Base-by-base conservation (phyloP, 2,329 filamentous ascomycete genomes). In the Trichoderma sp. region DNA sequence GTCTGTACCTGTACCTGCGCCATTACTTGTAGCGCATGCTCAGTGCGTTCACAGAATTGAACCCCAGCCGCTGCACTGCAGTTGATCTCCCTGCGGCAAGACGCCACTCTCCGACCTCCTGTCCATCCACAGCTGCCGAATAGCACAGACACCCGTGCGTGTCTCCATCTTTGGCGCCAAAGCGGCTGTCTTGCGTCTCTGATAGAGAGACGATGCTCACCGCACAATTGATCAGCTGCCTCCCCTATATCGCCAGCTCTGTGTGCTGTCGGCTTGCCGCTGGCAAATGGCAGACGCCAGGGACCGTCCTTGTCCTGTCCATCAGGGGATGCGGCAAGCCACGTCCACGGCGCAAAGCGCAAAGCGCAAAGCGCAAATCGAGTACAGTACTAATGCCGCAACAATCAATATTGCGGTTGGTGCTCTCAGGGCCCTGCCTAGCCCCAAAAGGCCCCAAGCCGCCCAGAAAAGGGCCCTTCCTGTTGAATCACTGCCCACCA, bases 11-110 rank as follows among this genome's bases (percentile, higher is more conserved):
- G 54, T 24, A 37, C 32, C 10, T 30, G 54, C 13, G 34, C 46
- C 54, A 58, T 49, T 21, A 49, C 32, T 34, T 34, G 13, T 54
- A 26, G 51, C 26, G 28, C 28, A 5, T 18, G 30, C 18, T 24
- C 21, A 34, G 32, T 32, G 34, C 4, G n/a, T n/a, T 37, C 61
- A 16, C 39, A 32, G 51, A 52, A 43, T 30, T n/a, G n/a, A 37
- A 49, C 63, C 63, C 63, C 63, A 51, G 56, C 21, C 58, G 63
- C 63, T 66, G 55, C 59, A 51, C 63, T 66, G 55, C 59, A 51
- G 18, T 65, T 21, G 52, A 60, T 39, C 63, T 66, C 63, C 52
- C 63, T 49, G 52, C 54, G 51, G 52, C 63, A 51, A 49, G 39
- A n/a, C 52, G 63, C 63, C 63, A 46, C 63, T 54, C 63, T 54